These are phyloP conservation scores for Penicillium lagena DNA, from an alignment of 495 filamentous ascomycete genomes.

Conservation along the genomic window DNA sequence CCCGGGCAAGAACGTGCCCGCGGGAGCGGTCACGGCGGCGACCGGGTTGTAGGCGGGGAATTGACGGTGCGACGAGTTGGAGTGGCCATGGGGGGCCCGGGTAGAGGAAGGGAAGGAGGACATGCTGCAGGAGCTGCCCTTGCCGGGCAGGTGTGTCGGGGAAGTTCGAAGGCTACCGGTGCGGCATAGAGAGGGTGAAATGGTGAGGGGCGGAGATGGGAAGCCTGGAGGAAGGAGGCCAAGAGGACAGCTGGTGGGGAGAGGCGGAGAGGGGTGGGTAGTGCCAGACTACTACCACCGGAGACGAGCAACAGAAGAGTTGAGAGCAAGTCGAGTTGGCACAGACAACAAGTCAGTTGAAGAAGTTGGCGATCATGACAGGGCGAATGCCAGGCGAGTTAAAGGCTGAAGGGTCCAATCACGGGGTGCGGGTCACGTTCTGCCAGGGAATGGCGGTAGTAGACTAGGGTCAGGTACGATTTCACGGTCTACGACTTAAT, in stretches of 20 bases:
- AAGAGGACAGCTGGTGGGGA: constrained; percentile 19
- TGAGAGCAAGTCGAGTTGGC: neutral
- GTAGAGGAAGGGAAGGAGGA: constrained; percentile 22
- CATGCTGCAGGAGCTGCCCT: constrained; percentile 26
- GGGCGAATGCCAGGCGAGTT: constrained; percentile 7
- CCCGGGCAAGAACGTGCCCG: constrained; percentile 85
- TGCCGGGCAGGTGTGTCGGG: constrained; percentile 15
- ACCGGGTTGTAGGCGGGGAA: constrained; percentile 34
- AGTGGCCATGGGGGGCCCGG: constrained; percentile 26
- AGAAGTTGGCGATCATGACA: constrained; percentile 4
- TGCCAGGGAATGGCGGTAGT: neutral
- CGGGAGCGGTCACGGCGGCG: constrained; percentile 50
- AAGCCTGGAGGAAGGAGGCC: constrained; percentile 16
- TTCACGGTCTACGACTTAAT: too few relatives aligned
- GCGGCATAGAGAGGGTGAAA: constrained; percentile 16
- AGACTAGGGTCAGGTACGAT: too few relatives aligned
- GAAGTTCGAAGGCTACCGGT: constrained; percentile 11
- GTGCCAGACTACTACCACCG: constrained; percentile 14
- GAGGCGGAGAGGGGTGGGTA: constrained; percentile 15
- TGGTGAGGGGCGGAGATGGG: constrained; percentile 4
- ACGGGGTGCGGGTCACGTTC: constrained; percentile 23
- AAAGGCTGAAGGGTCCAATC: constrained; percentile 20
- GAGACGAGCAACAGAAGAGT: neutral
- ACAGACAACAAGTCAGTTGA: constrained; percentile 1
- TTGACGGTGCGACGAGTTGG: constrained; percentile 20